Conservation (phyloP, 768 basidiomycete species). For the Boletellus sp. region DNA sequence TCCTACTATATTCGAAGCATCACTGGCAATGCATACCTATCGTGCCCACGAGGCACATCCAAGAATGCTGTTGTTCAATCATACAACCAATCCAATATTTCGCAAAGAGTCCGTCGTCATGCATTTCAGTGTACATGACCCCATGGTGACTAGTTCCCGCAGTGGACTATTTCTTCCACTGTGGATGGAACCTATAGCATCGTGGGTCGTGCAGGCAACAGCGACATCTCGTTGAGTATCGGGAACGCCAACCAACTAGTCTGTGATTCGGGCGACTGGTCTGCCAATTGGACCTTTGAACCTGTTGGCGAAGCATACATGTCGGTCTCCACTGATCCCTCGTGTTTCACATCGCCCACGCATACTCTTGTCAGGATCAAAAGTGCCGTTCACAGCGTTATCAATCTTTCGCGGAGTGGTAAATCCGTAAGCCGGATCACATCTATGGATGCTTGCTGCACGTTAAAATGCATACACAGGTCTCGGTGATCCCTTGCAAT, state of each 20-base stretch:
- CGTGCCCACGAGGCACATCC: neutral
- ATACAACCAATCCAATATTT: neutral
- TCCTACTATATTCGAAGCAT: neutral
- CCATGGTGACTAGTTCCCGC: no score
- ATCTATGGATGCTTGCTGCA: no score
- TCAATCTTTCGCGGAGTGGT: neutral
- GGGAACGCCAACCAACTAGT: neutral
- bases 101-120: neutral
- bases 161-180: neutral
- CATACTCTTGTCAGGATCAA: neutral
- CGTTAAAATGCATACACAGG: neutral
- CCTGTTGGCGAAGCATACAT: neutral
- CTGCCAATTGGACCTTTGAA: neutral
- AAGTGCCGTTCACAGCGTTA: neutral
- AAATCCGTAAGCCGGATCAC: neutral
- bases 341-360: neutral
- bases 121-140: no score
- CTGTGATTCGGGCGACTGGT: neutral
- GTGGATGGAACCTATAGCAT: neutral
- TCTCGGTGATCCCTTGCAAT: neutral
- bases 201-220: neutral
- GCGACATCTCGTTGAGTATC: neutral
- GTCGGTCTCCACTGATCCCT: no score
- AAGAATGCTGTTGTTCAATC: neutral
- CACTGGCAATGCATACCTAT: neutral